Conservation (phyloP, 2,329 filamentous ascomycete genomes). For the Aspergillus novofumigatus region DNA sequence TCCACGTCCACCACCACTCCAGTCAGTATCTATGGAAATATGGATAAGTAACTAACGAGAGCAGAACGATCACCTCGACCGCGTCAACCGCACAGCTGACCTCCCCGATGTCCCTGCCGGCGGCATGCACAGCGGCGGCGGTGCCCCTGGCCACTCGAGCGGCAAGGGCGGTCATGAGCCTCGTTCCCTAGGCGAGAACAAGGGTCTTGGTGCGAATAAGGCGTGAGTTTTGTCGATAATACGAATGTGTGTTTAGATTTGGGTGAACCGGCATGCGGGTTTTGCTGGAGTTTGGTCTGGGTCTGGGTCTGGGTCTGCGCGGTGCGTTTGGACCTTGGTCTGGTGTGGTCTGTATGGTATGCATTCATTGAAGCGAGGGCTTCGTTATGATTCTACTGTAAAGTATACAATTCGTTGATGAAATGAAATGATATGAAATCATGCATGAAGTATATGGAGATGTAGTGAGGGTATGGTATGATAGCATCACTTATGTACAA, state of each 20-base stretch:
- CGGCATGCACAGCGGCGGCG: conserved; percentile 22
- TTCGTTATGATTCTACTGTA: background rate
- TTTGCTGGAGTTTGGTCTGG: background rate
- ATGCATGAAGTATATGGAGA: background rate
- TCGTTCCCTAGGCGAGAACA: conserved; percentile 31
- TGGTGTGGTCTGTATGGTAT: background rate
- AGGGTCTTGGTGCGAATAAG: conserved; percentile 27
- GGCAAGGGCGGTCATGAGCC: conserved; percentile 38
- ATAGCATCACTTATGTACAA: background rate
- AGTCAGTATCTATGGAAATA: no score
- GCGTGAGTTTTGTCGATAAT: background rate
- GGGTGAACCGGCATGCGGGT: background rate
- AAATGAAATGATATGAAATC: background rate
- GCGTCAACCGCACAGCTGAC: conserved; percentile 29
- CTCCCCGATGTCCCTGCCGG: conserved; percentile 33
- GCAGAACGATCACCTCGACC: conserved; percentile 27
- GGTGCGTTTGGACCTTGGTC: background rate
- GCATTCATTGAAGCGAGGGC: background rate
- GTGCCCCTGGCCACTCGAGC: conserved; percentile 23
- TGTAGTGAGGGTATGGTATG: no score
- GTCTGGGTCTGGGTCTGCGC: background rate
- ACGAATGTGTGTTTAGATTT: no score
- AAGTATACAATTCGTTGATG: background rate
- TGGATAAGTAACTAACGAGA: no score
- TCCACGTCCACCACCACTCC: background rate